These are phyloP conservation scores for Ophiostoma perfectum DNA, from an alignment of 2,329 filamentous ascomycete species.

Conservation along the genomic window DNA sequence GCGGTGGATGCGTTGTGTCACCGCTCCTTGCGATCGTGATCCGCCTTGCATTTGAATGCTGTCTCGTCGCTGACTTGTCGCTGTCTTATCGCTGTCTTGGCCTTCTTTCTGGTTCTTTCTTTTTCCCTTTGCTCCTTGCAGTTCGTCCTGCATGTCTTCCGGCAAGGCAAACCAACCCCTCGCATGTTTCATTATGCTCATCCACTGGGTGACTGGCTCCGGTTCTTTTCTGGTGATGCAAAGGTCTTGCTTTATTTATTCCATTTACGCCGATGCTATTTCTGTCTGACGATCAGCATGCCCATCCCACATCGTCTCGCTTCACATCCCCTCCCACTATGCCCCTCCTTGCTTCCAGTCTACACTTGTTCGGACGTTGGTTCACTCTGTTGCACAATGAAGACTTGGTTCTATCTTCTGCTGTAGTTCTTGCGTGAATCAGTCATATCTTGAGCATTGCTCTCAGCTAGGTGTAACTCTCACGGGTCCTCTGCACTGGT, in stretches of 20 bases:
- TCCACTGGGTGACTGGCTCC: background rate
- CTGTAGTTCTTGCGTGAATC: too few relatives aligned
- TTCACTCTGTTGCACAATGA: too few relatives aligned
- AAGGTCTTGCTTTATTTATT: background rate
- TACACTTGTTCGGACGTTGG: too few relatives aligned
- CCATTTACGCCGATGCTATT: conserved; percentile 5
- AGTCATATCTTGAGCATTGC: too few relatives aligned
- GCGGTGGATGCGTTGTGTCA: conserved; percentile 18
- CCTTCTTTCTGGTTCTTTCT: background rate
- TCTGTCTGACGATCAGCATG: background rate
- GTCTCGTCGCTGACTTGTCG: background rate
- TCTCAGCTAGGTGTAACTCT: too few relatives aligned
- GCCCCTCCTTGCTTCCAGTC: conserved; percentile 8
- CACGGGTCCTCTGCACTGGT: too few relatives aligned
- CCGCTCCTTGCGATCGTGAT: conserved; percentile 1
- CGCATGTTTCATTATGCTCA: conserved; percentile 4
- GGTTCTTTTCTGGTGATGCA: background rate
- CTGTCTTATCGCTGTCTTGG: background rate
- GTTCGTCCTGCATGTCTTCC: background rate
- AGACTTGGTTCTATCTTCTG: too few relatives aligned
- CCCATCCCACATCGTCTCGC: background rate
- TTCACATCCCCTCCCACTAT: background rate
- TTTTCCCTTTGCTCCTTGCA: background rate
- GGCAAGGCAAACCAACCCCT: background rate
- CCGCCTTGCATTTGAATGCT: background rate